These are phyloP conservation scores for Leishmania martiniquensis DNA, from an alignment of 208 protist genomes.

Conservation along the genomic window DNA sequence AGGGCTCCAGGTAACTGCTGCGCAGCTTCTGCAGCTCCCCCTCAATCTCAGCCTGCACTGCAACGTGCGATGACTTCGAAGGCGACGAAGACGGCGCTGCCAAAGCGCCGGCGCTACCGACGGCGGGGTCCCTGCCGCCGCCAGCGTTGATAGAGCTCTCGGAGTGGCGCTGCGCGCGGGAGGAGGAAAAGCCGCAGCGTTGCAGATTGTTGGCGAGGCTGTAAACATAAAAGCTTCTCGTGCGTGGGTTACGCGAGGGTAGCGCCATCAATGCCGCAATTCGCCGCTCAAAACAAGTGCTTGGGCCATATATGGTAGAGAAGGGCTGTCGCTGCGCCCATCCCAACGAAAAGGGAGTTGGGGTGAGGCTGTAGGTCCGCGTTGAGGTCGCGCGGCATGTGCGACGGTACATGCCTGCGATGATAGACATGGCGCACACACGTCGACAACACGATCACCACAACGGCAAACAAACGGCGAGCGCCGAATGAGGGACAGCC, in stretches of 20 bases:
- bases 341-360: not conserved
- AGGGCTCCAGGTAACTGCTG: constrained; percentile 34
- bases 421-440: not conserved
- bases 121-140: too few relatives aligned
- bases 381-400: not conserved
- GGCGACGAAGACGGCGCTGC: not conserved
- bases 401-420: constrained; percentile 1
- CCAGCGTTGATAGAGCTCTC: not conserved
- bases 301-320: too few relatives aligned
- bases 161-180: not conserved
- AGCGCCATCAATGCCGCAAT: not conserved
- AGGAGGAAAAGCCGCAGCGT: constrained; percentile 1
- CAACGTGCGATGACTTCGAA: constrained; percentile 1
- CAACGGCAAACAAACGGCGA: not conserved
- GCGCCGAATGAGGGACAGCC: not conserved
- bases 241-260: not conserved
- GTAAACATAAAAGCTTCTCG: not conserved
- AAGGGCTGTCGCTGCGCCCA: not conserved
- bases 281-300: not conserved
- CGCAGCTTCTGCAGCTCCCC: constrained; percentile 33
- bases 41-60: constrained; percentile 37
- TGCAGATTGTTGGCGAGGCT: not conserved
- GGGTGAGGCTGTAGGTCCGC: not conserved
- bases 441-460: too few relatives aligned
- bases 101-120: not conserved